phyloP scores from a whole-genome alignment of 768 basidiomycete species.

The Pleurotus giganteus region DNA sequence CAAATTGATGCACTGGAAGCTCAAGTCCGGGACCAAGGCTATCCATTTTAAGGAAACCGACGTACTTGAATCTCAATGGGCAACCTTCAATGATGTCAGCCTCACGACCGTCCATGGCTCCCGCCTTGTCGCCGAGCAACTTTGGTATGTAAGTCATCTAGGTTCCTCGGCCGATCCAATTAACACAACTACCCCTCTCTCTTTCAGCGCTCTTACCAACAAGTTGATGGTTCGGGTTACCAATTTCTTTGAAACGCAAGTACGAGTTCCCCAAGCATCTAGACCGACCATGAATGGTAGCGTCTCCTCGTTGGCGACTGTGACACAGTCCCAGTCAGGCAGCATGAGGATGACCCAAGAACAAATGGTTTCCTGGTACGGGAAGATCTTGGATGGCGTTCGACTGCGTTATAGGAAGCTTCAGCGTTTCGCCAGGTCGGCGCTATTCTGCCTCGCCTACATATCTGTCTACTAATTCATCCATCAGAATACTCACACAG shows the following conservation, averaged over 20 bases:
- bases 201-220: conserved; percentile 80
- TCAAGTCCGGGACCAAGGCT: conserved; percentile 88
- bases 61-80: conserved; percentile 95
- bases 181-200: background rate
- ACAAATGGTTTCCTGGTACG: conserved; percentile 86
- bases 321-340: conserved; percentile 31
- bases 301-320: conserved; percentile 33
- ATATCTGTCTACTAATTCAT: conserved; percentile 9
- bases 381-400: conserved; percentile 91
- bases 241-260: conserved; percentile 93
- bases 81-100: conserved; percentile 90
- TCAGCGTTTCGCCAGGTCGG: conserved; percentile 87
- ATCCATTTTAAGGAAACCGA: conserved; percentile 98
- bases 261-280: conserved; percentile 55
- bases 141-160: conserved; percentile 62
- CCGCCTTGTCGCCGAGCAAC: conserved; percentile 88
- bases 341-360: conserved; percentile 70
- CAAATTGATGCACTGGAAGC: conserved; percentile 91
- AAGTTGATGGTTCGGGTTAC: conserved; percentile 90
- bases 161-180: background rate
- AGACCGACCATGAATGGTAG: conserved; percentile 18
- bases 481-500: conserved; percentile 64
- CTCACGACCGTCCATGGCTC: conserved; percentile 86
- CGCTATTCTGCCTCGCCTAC: conserved; percentile 1
- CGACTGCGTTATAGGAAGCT: conserved; percentile 90